These are phyloP conservation scores for Diplodia scrobiculata DNA, from an alignment of 2,329 filamentous ascomycete genomes.

Conservation along the genomic window DNA sequence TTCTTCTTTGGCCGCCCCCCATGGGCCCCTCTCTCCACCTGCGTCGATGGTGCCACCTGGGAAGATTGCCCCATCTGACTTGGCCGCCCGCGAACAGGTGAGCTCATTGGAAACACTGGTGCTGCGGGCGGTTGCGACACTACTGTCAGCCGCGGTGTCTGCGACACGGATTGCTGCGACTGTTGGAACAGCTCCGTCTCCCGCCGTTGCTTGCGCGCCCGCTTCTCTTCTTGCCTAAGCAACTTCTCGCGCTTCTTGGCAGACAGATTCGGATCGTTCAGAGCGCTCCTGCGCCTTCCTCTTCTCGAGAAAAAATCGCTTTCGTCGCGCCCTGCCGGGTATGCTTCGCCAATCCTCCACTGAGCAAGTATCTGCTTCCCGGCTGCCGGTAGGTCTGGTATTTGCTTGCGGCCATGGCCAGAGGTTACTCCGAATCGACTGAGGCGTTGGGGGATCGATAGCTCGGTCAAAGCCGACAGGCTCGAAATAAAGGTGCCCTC, in stretches of 20 bases:
- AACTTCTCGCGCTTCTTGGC: slow-evolving; percentile 43
- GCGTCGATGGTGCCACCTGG: slow-evolving; percentile 37
- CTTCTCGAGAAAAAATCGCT: not conserved
- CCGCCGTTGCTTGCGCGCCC: slow-evolving; percentile 46
- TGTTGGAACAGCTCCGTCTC: slow-evolving; percentile 38
- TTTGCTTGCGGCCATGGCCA: slow-evolving; percentile 32
- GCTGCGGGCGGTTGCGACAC: slow-evolving; percentile 20
- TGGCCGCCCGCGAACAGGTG: slow-evolving; percentile 27
- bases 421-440: slow-evolving; percentile 3
- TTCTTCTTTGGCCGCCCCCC: slow-evolving; percentile 41
- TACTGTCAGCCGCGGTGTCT: slow-evolving; percentile 29
- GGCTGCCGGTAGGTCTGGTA: slow-evolving; percentile 37
- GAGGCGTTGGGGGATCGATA: not conserved
- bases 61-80: slow-evolving; percentile 35
- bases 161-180: slow-evolving; percentile 14
- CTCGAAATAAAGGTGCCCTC: slow-evolving; percentile 17
- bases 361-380: slow-evolving; percentile 47
- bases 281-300: slow-evolving; percentile 36
- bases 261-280: slow-evolving; percentile 42
- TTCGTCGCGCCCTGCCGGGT: slow-evolving; percentile 28
- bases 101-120: slow-evolving; percentile 29
- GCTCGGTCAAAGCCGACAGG: not conserved
- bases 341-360: slow-evolving; percentile 47
- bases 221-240: slow-evolving; percentile 45
- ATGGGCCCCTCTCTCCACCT: slow-evolving; percentile 42